Evolutionary conservation across 2,329 filamentous ascomycete species (phyloP).

Genomic region (Arthrobotrys megalospora): DNA sequence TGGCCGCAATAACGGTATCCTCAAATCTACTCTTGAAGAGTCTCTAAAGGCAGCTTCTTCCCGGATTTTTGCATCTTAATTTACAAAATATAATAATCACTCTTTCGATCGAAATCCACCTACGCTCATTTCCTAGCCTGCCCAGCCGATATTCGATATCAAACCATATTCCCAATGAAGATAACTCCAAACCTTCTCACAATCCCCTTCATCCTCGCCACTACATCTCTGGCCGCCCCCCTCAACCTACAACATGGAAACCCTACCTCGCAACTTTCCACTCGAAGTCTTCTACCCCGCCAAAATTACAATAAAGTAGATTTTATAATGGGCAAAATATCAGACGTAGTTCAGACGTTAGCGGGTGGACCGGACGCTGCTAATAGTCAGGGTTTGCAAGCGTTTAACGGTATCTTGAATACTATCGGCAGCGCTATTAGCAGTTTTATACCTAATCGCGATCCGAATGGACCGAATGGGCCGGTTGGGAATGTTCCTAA

Average conservation of each 20-base stretch:
- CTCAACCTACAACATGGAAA: background rate
- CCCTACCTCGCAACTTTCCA: background rate
- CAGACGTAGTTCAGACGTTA: conserved; percentile 1
- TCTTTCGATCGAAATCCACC: no score
- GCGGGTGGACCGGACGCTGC: conserved; percentile 15
- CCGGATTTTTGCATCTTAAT: background rate
- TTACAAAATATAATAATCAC: background rate
- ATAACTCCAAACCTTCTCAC: conserved; percentile 1
- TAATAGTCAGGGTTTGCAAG: conserved; percentile 1
- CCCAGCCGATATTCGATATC: no score
- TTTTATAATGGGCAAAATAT: conserved; percentile 14
- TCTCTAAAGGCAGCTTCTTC: background rate
- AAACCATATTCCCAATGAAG: background rate
- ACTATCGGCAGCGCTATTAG: background rate
- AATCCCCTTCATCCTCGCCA: background rate
- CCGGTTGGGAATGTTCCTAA: background rate
- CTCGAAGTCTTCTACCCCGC: background rate
- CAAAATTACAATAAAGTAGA: conserved; percentile 11
- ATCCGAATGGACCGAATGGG: conserved; percentile 4
- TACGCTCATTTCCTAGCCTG: no score
- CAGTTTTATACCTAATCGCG: conserved; percentile 13
- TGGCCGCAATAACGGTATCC: conserved; percentile 1
- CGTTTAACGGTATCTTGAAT: background rate
- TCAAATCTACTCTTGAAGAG: background rate
- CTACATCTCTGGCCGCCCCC: background rate